Base-by-base conservation (phyloP, 2,329 filamentous ascomycete species). In the Nemania diffusa region DNA sequence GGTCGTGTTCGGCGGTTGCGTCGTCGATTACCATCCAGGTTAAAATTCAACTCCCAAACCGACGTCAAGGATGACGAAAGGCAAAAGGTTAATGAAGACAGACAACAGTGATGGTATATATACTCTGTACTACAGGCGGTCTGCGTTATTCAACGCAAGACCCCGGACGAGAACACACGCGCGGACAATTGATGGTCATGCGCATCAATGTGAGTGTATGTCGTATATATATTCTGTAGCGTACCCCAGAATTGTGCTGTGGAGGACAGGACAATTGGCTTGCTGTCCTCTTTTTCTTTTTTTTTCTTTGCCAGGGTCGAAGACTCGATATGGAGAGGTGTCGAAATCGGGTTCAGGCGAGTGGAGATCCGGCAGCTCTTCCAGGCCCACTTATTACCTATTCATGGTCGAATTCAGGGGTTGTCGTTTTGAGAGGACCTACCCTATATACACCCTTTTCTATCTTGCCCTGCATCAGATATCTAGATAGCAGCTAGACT, bases 91-190 rank as follows among this genome's bases (percentile, higher is more conserved):
- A 8, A 29, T 29, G 50, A 20, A 13, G 46, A 27, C 24, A 3
- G 55, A 50, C 22, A 13, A 57, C n/a, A n/a, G n/a, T 26, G 32
- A 42, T 50, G 15, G 37, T 20, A 4, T n/a, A n/a, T n/a, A n/a
- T n/a, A n/a, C n/a, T n/a, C n/a, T n/a, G n/a, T n/a, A n/a, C n/a
- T n/a, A n/a, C n/a, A n/a, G n/a, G n/a, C n/a, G 46, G 51, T n/a
- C 57, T 66, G 64, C 53, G 53, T 52, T 50, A 27, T 27, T 53
- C 37, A 55, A 67, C 50, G 59, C 59, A 42, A 22, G 40, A 44
- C 37, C 61, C 8, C 32, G 20, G 32, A 24, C 15, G 8, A 20
- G n/a, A 20, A 26, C 34, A 48, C 15, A 24, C 48, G 27, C 56
- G 13, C 46, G 40, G n/a, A 65, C 37, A 59, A 62, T 55, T 26